Evolutionary conservation across 2,329 filamentous ascomycete species (phyloP).

Genomic region (Colletotrichum australisinense): DNA sequence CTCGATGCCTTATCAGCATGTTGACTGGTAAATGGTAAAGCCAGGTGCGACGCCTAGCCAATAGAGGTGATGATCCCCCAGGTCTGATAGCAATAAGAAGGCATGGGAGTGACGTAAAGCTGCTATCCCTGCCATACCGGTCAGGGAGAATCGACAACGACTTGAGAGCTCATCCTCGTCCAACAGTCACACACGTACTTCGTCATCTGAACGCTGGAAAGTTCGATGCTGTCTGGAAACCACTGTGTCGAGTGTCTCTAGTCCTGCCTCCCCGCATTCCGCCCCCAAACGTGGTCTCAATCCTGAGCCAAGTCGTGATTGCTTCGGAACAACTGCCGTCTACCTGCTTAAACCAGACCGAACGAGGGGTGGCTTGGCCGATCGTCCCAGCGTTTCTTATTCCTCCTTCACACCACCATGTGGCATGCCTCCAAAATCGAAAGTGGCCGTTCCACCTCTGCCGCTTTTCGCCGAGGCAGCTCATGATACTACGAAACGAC

Average conservation of each 20-base stretch:
- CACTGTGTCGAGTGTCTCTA: not conserved
- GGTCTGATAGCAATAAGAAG: not conserved
- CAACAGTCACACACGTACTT: not conserved
- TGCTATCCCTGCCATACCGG: slow-evolving; percentile 26
- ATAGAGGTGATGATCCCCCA: slow-evolving; percentile 10
- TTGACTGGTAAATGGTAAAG: not conserved
- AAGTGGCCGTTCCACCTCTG: not conserved
- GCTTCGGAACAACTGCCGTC: slow-evolving; percentile 16
- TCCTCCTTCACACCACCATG: slow-evolving; percentile 2
- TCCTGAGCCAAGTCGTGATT: slow-evolving; percentile 1
- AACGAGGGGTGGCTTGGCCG: slow-evolving; percentile 5
- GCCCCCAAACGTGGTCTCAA: slow-evolving; percentile 13
- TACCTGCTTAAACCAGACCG: not conserved
- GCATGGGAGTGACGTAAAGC: slow-evolving; percentile 20
- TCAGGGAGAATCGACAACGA: slow-evolving; percentile 7
- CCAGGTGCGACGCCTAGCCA: not conserved
- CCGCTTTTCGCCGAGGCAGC: not conserved
- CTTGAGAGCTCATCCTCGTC: slow-evolving; percentile 1
- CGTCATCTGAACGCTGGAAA: not conserved
- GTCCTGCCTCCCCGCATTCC: slow-evolving; percentile 25
- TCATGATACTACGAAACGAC: not conserved
- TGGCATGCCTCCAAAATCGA: not conserved
- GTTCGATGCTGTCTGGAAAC: not conserved
- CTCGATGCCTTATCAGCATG: slow-evolving; percentile 9
- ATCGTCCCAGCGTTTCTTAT: slow-evolving; percentile 5